phyloP scores from a whole-genome alignment of 2,329 filamentous ascomycete species.

The Colletotrichum godetiae region DNA sequence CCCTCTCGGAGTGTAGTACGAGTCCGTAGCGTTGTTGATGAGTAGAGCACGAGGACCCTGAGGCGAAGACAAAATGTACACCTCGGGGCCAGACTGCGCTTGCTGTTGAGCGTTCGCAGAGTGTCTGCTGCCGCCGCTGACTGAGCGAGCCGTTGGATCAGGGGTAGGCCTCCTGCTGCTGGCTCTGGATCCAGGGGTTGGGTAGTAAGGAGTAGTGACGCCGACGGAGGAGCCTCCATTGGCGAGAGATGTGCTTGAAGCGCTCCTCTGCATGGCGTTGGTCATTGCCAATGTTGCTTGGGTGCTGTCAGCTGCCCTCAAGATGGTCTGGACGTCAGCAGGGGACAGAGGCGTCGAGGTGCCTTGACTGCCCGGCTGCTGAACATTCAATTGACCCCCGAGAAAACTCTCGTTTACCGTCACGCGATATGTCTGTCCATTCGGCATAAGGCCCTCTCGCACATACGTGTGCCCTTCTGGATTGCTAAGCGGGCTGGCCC shows the following conservation, averaged over 20 bases:
- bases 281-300: constrained; percentile 57
- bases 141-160: constrained; percentile 50
- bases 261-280: constrained; percentile 62
- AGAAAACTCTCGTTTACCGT: constrained; percentile 36
- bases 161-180: constrained; percentile 61
- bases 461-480: constrained; percentile 33
- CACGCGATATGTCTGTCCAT: constrained; percentile 36
- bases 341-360: constrained; percentile 46
- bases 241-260: constrained; percentile 57
- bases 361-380: constrained; percentile 21
- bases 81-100: constrained; percentile 54
- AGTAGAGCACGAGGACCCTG: constrained; percentile 69
- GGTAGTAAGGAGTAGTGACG: constrained; percentile 54
- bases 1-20: constrained; percentile 60
- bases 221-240: constrained; percentile 52
- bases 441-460: constrained; percentile 32
- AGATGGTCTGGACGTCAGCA: constrained; percentile 57
- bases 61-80: constrained; percentile 72
- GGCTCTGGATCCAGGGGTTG: constrained; percentile 48
- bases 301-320: constrained; percentile 57
- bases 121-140: constrained; percentile 43
- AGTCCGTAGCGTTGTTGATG: constrained; percentile 62
- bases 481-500: constrained; percentile 44
- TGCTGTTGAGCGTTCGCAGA: constrained; percentile 37
- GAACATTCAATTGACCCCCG: constrained; percentile 16